Evolutionary conservation across 139 green algal genomes (phyloP), one percentile per base, ranked within the genome.

Genomic region (Zygnema cylindricum): DNA sequence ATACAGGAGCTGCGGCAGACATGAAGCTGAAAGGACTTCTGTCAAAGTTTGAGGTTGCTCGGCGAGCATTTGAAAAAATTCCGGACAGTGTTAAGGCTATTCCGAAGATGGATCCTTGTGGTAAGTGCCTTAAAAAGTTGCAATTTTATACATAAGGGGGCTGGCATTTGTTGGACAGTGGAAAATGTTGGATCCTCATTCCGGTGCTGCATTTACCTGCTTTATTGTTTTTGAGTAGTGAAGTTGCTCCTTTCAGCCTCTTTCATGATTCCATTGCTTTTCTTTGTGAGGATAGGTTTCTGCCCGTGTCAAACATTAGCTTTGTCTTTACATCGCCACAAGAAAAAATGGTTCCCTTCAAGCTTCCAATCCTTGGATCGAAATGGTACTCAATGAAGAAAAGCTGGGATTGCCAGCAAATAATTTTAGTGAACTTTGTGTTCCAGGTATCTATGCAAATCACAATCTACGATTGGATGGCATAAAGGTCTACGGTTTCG

Each of bases 371-470:
- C 7, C 49, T 25, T 63, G 49, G 49, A 63, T 63, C 49, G 49
- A 63, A 63, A 63, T 7, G 7, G 16, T 63, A 25, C 49, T 7
- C 49, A 63, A 7, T 7, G 49, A 7, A 63, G 49, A 63, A 25
- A 7, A 25, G 49, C 7, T 63, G 16, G 49, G 7, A 63, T 63
- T 7, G 49, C 49, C 7, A 16, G 7, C 16, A 16, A 16, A 25
- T 63, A 63, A 63, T 16, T 63, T 16, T 63, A 16, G 16, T 25
- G 16, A 63, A 63, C 7, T 16, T 16, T 63, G 49, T 63, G 7
- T 63, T 63, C 32, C 84, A 89, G 84, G 39, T 54, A 39, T 89
- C 23, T 89, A 89, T 42, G 69, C 84, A 43, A 89, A 89, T 55
- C 69, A 69, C 33, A 73, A 32, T 35, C 32, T 89, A 2, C 69